Evolutionary conservation across 1,284 basidiomycete genomes (phyloP).

Genomic region (Apiotrichum gracile): DNA sequence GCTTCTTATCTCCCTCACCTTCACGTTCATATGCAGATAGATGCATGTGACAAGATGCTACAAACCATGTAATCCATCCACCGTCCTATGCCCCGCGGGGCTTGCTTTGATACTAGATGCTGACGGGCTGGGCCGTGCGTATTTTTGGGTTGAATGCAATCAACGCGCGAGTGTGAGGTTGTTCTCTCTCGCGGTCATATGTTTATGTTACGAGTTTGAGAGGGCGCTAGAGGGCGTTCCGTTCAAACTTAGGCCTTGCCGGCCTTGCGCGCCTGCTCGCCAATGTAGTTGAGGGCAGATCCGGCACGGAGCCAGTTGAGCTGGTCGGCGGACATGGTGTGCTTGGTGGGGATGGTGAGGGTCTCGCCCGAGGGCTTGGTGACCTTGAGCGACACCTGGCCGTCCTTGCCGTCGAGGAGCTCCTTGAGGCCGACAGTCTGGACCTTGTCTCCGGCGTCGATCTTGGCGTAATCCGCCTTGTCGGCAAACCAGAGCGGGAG

Average conservation of each 20-base stretch:
- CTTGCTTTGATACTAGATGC: neutral
- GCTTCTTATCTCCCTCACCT: no score
- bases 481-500: constrained; percentile 87
- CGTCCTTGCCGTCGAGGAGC: constrained; percentile 48
- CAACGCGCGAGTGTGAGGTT: no score
- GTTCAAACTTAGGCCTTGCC: constrained; percentile 1
- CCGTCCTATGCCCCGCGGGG: no score
- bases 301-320: constrained; percentile 79
- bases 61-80: neutral
- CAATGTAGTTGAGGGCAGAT: constrained; percentile 68
- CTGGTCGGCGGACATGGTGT: constrained; percentile 86
- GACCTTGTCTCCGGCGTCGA: constrained; percentile 69
- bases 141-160: neutral
- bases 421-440: constrained; percentile 56
- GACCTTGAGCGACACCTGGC: constrained; percentile 55
- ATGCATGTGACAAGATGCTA: neutral
- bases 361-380: constrained; percentile 59
- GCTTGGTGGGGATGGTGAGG: constrained; percentile 66
- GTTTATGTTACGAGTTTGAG: neutral
- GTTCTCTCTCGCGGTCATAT: no score
- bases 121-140: neutral
- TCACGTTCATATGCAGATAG: neutral
- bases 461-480: constrained; percentile 73
- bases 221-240: neutral
- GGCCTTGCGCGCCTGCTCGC: constrained; percentile 34